phyloP scores from a whole-genome alignment of 805 yeast species.

The Candida broadrunensis region DNA sequence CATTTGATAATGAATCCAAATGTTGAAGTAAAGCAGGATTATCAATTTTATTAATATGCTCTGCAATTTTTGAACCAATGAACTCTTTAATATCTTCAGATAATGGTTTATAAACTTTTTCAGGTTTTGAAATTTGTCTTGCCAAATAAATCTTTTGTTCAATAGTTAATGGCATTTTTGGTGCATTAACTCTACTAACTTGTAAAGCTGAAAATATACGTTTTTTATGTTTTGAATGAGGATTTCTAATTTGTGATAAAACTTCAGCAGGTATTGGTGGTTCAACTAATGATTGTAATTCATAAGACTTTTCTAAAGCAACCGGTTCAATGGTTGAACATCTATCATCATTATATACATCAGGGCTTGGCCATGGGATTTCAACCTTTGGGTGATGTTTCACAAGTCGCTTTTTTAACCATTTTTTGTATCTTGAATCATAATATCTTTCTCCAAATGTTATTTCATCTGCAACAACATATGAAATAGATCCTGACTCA shows the following conservation, averaged over 20 bases:
- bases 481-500: slow-evolving; percentile 58
- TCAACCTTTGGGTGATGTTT: slow-evolving; percentile 63
- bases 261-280: slow-evolving; percentile 71
- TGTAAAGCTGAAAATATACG: slow-evolving; percentile 54
- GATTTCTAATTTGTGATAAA: slow-evolving; percentile 69
- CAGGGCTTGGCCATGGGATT: slow-evolving; percentile 89
- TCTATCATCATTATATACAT: slow-evolving; percentile 51
- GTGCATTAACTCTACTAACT: slow-evolving; percentile 60
- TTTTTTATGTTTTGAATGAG: slow-evolving; percentile 64
- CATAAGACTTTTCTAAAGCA: slow-evolving; percentile 71
- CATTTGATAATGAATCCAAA: slow-evolving; percentile 35
- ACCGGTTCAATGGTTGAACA: slow-evolving; percentile 55
- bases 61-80: slow-evolving; percentile 49
- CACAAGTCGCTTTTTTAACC: slow-evolving; percentile 77
- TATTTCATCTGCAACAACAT: slow-evolving; percentile 77
- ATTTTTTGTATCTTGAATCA: slow-evolving; percentile 67
- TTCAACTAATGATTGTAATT: slow-evolving; percentile 62
- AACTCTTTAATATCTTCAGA: slow-evolving; percentile 54
- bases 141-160: slow-evolving; percentile 59
- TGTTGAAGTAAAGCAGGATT: slow-evolving; percentile 35
- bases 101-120: slow-evolving; percentile 30
- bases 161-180: slow-evolving; percentile 73
- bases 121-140: slow-evolving; percentile 44
- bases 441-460: slow-evolving; percentile 67
- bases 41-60: slow-evolving; percentile 32